Conservation (phyloP, 2,329 filamentous ascomycete species). For the Canariomyces notabilis region DNA sequence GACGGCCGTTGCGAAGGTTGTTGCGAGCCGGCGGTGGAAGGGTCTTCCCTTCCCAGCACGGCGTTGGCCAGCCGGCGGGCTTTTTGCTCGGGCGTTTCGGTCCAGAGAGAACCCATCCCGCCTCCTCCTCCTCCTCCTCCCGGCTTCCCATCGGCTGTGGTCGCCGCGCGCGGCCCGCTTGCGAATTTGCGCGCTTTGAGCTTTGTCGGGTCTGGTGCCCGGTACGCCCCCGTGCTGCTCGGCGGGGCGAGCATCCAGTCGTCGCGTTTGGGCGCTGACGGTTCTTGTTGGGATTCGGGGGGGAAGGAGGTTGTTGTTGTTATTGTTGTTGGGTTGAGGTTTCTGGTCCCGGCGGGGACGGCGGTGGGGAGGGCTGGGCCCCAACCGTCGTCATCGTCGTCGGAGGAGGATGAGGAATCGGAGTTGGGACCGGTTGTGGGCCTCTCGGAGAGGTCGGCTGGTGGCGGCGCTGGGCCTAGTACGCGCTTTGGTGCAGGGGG, state of each 20-base stretch:
- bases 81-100: conserved; percentile 86
- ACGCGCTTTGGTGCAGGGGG: conserved; percentile 27
- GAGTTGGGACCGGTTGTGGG: conserved; percentile 30
- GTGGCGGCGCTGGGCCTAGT: conserved; percentile 41
- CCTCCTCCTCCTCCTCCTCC: too few species aligned
- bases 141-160: conserved; percentile 25
- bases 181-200: conserved; percentile 78
- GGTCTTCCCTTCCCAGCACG: conserved; percentile 64
- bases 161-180: conserved; percentile 47
- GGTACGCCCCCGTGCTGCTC: conserved; percentile 46
- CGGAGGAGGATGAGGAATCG: conserved; percentile 35
- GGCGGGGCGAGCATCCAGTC: conserved; percentile 80
- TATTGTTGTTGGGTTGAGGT: conserved; percentile 30
- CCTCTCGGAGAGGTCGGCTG: conserved; percentile 36
- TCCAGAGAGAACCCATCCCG: conserved; percentile 79
- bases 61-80: conserved; percentile 73
- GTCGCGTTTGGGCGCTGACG: conserved; percentile 61
- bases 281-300: conserved; percentile 25
- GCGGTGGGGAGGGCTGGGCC: conserved; percentile 54
- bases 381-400: conserved; percentile 48
- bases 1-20: conserved; percentile 30
- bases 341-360: conserved; percentile 42
- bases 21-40: too few species aligned
- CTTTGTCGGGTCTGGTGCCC: conserved; percentile 75
- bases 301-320: conserved; percentile 23